Evolutionary conservation across 164 flowering plant species (phyloP).

Genomic region (Vitis rotundifolia): DNA sequence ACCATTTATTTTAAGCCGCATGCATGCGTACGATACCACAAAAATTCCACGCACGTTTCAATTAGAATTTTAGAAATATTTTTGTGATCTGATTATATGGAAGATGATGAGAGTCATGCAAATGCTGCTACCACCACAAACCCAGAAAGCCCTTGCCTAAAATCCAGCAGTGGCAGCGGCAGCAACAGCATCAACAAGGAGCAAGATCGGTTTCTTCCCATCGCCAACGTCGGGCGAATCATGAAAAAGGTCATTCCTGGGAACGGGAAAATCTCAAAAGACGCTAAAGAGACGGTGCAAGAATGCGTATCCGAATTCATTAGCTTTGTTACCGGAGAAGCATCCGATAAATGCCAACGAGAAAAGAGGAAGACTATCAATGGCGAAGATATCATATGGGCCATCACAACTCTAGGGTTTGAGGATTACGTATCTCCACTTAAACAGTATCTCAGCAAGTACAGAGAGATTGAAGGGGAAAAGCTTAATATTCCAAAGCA

Average conservation of each 20-base stretch:
- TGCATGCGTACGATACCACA: too few species aligned
- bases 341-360: slow-evolving; percentile 52
- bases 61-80: too few species aligned
- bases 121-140: slow-evolving; percentile 10
- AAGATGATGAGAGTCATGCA: slow-evolving; percentile 35
- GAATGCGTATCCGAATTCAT: slow-evolving; percentile 71
- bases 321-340: slow-evolving; percentile 58
- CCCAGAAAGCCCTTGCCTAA: slow-evolving; percentile 35
- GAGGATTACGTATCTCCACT: slow-evolving; percentile 53
- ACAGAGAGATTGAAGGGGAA: slow-evolving; percentile 53
- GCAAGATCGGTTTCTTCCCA: slow-evolving; percentile 55
- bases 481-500: slow-evolving; percentile 49
- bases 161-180: not conserved
- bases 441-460: slow-evolving; percentile 41
- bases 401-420: slow-evolving; percentile 56
- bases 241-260: slow-evolving; percentile 58
- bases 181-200: slow-evolving; percentile 30
- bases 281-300: slow-evolving; percentile 60
- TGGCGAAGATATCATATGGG: slow-evolving; percentile 58
- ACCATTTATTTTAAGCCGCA: slow-evolving; percentile 11
- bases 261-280: slow-evolving; percentile 60
- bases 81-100: slow-evolving; percentile 10
- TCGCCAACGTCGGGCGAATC: slow-evolving; percentile 57
- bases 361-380: slow-evolving; percentile 63
- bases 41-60: not conserved